Evolutionary conservation across 352 stramenopile species (phyloP).

Genomic region (Albugo laibachii): DNA sequence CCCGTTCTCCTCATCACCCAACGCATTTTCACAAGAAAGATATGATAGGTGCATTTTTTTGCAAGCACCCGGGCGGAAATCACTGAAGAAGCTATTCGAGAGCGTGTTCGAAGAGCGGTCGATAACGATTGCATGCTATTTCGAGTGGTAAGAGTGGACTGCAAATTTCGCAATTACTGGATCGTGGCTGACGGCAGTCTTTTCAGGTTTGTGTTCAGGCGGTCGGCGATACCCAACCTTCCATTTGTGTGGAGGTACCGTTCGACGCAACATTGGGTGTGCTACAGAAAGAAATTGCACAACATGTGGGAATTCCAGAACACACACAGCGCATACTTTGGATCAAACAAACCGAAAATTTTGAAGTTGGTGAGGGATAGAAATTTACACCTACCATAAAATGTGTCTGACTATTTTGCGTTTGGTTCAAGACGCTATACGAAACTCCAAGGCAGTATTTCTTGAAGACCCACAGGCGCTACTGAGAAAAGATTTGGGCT

Average conservation of each 20-base stretch:
- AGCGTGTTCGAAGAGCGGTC: constrained; percentile 58
- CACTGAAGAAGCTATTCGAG: constrained; percentile 65
- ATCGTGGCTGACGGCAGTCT: background rate
- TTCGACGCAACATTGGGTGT: constrained; percentile 56
- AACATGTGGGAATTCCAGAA: constrained; percentile 63
- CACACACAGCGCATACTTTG: constrained; percentile 73
- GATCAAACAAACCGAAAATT: constrained; percentile 72
- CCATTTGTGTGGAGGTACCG: constrained; percentile 61
- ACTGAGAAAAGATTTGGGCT: constrained; percentile 64
- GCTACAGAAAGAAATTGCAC: constrained; percentile 58
- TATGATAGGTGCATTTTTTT: constrained; percentile 63
- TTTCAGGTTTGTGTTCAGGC: constrained; percentile 62
- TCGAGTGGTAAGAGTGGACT: constrained; percentile 33
- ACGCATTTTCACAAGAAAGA: background rate
- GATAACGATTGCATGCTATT: constrained; percentile 78
- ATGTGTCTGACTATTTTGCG: background rate
- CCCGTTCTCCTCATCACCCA: background rate
- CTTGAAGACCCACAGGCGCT: constrained; percentile 42
- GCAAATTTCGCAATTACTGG: background rate
- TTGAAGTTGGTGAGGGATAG: constrained; percentile 38
- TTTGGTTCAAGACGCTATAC: background rate
- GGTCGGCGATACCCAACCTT: constrained; percentile 52
- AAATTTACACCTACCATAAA: background rate
- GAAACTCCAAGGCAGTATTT: constrained; percentile 19
- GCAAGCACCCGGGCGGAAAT: constrained; percentile 57